Conservation (phyloP, 306 rosid genomes). For the Dryas octopetala region DNA sequence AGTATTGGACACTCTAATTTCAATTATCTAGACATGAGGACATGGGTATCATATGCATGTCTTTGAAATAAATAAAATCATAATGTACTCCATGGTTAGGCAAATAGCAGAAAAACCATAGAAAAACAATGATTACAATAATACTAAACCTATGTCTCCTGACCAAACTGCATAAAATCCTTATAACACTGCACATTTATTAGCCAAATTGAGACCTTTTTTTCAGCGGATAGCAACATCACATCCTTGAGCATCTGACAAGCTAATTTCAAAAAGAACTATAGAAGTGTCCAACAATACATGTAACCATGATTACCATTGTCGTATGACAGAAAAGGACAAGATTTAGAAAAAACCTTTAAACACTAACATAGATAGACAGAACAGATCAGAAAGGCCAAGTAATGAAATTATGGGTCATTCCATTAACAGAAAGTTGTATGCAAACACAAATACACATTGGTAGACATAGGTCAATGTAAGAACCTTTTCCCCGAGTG, state of each 20-base stretch:
- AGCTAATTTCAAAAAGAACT: neutral
- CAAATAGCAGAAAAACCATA: slow-evolving; percentile 1
- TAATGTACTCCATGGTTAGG: neutral
- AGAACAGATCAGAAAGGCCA: neutral
- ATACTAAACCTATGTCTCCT: neutral
- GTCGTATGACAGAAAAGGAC: neutral
- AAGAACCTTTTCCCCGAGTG: slow-evolving; percentile 69
- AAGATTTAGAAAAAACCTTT: neutral
- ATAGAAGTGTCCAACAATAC: slow-evolving; percentile 1
- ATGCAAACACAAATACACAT: neutral
- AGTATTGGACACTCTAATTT: neutral
- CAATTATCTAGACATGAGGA: neutral
- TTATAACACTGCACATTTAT: neutral
- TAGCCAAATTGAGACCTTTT: neutral
- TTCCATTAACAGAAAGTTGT: neutral
- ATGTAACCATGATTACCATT: neutral
- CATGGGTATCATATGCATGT: neutral
- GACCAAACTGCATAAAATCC: neutral
- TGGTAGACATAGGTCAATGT: slow-evolving; percentile 3
- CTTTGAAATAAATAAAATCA: neutral
- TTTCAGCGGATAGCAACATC: neutral
- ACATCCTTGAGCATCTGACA: neutral
- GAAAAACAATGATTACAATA: too few relatives aligned
- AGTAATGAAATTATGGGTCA: neutral
- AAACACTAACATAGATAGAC: neutral